Evolutionary conservation across 1,284 basidiomycete species (phyloP).

Genomic region (Sporisorium reilianum): DNA sequence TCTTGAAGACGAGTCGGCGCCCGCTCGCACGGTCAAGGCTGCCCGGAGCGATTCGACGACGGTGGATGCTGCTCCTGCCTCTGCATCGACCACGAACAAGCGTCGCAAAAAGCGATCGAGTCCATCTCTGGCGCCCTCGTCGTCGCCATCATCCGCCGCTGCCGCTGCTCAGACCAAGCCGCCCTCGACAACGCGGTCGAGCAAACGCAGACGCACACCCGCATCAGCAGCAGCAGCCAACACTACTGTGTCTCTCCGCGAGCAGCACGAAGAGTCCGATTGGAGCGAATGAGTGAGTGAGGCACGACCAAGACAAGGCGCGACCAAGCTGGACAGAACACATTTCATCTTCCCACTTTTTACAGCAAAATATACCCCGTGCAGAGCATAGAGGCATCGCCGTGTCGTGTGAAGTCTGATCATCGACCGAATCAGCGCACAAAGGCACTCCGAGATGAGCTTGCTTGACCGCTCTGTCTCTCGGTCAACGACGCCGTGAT

Average conservation of each 20-base stretch:
- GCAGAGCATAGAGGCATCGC: neutral
- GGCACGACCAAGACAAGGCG: too few species aligned
- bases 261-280: conserved; percentile 39
- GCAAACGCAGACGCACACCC: neutral
- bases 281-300: conserved; percentile 43
- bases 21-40: neutral
- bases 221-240: neutral
- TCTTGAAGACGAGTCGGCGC: neutral
- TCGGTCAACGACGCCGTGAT: too few species aligned
- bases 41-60: neutral
- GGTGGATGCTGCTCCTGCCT: neutral
- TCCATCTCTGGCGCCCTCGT: neutral
- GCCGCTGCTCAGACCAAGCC: neutral
- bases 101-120: conserved; percentile 5
- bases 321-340: too few species aligned
- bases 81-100: neutral
- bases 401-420: too few species aligned
- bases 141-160: neutral
- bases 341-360: neutral
- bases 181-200: neutral
- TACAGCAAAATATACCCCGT: neutral
- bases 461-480: too few species aligned
- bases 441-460: too few species aligned
- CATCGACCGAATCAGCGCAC: too few species aligned
- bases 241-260: conserved; percentile 15